These are phyloP conservation scores for Epichloe glyceriae DNA, from an alignment of 2,329 filamentous ascomycete genomes.

Conservation along the genomic window DNA sequence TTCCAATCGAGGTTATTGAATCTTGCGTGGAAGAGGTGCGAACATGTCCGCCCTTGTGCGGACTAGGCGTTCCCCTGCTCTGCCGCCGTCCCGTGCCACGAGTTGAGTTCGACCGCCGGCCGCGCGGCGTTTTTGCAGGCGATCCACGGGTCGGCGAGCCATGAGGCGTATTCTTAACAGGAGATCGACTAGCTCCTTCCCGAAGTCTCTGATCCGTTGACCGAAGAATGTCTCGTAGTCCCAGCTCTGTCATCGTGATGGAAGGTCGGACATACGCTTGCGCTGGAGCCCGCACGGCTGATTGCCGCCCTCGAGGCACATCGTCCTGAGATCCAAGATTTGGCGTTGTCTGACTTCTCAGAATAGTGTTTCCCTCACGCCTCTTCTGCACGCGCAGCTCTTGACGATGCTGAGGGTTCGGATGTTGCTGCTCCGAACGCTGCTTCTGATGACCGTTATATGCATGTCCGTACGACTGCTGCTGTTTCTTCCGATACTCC, in stretches of 20 bases:
- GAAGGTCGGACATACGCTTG: slow-evolving; percentile 12
- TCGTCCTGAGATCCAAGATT: slow-evolving; percentile 9
- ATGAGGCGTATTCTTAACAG: slow-evolving; percentile 13
- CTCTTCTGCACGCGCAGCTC: slow-evolving; percentile 10
- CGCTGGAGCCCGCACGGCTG: slow-evolving; percentile 4
- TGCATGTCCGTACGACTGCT: background rate
- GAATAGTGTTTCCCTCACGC: background rate
- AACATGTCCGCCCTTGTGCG: slow-evolving; percentile 15
- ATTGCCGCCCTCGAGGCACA: slow-evolving; percentile 4
- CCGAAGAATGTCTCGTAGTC: slow-evolving; percentile 36
- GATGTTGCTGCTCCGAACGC: background rate
- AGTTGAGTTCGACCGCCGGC: slow-evolving; percentile 5
- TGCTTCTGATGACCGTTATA: background rate
- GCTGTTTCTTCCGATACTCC: slow-evolving; percentile 5
- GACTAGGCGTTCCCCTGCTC: slow-evolving; percentile 13
- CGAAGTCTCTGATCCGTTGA: slow-evolving; percentile 39
- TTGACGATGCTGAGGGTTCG: slow-evolving; percentile 6
- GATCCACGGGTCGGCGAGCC: slow-evolving; percentile 12
- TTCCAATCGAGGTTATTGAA: slow-evolving; percentile 21
- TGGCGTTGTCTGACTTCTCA: slow-evolving; percentile 11
- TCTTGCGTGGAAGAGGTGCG: slow-evolving; percentile 9
- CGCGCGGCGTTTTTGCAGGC: slow-evolving; percentile 12
- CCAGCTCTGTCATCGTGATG: slow-evolving; percentile 29
- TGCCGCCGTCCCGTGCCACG: slow-evolving; percentile 9
- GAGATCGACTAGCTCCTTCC: slow-evolving; percentile 22